Evolutionary conservation across 1,284 basidiomycete species (phyloP), one percentile per base, ranked within the genome.

Genomic region (Tilletia setariae): DNA sequence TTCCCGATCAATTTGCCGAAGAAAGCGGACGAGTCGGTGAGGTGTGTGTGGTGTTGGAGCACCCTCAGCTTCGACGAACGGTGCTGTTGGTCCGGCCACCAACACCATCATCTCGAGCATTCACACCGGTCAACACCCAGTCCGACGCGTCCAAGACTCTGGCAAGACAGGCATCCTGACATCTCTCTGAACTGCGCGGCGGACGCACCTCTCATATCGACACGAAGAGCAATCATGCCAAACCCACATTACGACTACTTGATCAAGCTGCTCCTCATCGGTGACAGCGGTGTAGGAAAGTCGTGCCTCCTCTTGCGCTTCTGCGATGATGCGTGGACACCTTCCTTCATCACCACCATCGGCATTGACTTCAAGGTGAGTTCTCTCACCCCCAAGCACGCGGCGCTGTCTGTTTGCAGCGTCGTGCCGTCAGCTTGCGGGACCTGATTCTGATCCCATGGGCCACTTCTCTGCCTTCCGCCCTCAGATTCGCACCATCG

Each of bases 311-410:
- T 99, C 68, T 88, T 98, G 70, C 91, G 96, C 74, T 99, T 99
- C 89, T 98, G 95, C 84, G 96, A 98, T 85, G 96, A 98, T 84
- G 93, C 95, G 74, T 98, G 95, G 95, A 98, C 96, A 43, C 95
- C 95, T 35, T 95, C 93, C 49, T 98, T 98, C 87, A 99, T 98
- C 85, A 98, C 95, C 64, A 98, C 95, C 64, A 98, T 99, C 83
- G 96, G 94, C 44, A 82, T 83, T 40, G 81, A 81, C 74, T 81
- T 81, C 67, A 81, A 81, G 76, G 56, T 61, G 56, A 30, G 56
- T 16, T n/a, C 1, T 25, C 6, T 53, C 51, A 53, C 7, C 7
- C 16, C n/a, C 47, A n/a, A 49, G 16, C 11, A 8, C 23, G 16
- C 13, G 9, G 32, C 35, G 66, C 28, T 16, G 46, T 46, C 35